phyloP scores from a whole-genome alignment of 1,139 yeast genomes.

The Komagataea norvegica region DNA sequence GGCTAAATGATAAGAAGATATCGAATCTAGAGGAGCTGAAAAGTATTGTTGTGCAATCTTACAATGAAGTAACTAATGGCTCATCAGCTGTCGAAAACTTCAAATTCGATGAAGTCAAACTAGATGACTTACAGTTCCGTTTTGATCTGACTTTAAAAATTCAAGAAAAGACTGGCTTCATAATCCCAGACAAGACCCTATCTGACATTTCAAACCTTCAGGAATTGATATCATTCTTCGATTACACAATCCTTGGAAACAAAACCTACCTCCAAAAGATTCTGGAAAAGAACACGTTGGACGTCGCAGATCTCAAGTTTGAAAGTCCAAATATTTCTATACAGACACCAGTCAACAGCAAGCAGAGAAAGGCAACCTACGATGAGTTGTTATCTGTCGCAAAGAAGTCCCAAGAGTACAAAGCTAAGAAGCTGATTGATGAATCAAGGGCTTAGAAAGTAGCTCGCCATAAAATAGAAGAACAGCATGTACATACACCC shows the following conservation, averaged over 20 bases:
- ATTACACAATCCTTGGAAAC: conserved; percentile 7
- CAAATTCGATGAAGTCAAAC: conserved; percentile 19
- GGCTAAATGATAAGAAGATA: conserved; percentile 31
- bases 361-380: conserved; percentile 37
- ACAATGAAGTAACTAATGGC: conserved; percentile 19
- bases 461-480: not conserved
- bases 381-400: conserved; percentile 42
- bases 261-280: conserved; percentile 9
- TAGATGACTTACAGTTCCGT: conserved; percentile 50
- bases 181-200: conserved; percentile 61
- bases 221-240: conserved; percentile 5
- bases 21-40: conserved; percentile 24
- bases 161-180: conserved; percentile 56
- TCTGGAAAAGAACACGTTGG: conserved; percentile 57
- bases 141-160: conserved; percentile 54
- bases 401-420: conserved; percentile 34
- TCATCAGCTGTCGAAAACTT: conserved; percentile 4
- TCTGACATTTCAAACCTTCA: conserved; percentile 34
- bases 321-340: conserved; percentile 47
- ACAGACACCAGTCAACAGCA: conserved; percentile 37
- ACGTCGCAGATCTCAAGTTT: conserved; percentile 46
- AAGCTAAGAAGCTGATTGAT: conserved; percentile 33
- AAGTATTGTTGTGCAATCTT: conserved; percentile 26
- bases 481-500: conserved; percentile 2
- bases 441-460: conserved; percentile 27